Conservation (phyloP, 306 rosid genomes). For the Lablab purpureus region DNA sequence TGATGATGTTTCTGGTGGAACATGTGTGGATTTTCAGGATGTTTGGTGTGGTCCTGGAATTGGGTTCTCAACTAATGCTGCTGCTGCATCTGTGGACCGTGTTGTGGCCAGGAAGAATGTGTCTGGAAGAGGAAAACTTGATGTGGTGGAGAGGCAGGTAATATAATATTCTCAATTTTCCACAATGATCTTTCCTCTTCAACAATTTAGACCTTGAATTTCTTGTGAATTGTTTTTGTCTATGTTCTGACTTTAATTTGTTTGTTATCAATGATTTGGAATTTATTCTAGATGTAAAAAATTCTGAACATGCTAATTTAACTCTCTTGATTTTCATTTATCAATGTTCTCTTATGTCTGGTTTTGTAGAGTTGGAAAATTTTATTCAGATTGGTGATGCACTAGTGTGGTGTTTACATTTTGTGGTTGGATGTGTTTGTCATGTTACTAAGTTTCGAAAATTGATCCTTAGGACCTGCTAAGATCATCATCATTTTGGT, state of each 20-base stretch:
- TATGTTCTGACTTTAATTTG: too few relatives aligned
- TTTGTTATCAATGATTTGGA: too few relatives aligned
- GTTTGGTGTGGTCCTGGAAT: slow-evolving; percentile 99
- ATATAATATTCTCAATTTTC: not conserved
- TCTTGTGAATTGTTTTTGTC: not conserved
- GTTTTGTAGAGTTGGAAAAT: not conserved
- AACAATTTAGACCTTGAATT: slow-evolving; percentile 12
- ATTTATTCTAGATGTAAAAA: too few relatives aligned
- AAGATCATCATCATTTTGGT: not conserved
- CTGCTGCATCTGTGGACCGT: slow-evolving; percentile 81
- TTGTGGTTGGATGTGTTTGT: not conserved
- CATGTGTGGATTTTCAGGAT: slow-evolving; percentile 80
- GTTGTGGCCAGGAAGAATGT: slow-evolving; percentile 77
- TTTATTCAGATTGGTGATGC: not conserved
- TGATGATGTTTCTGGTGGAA: slow-evolving; percentile 47
- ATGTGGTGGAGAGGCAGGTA: slow-evolving; percentile 79
- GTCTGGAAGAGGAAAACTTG: slow-evolving; percentile 78
- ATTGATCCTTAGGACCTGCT: not conserved
- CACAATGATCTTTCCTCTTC: not conserved
- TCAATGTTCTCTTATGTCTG: not conserved
- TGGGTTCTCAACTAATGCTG: slow-evolving; percentile 70
- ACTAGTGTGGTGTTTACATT: not conserved
- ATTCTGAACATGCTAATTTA: not conserved
- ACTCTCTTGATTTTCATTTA: not conserved
- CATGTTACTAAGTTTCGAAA: not conserved